A percentile compares a stretch with the other conserved stretches of the same genome.
Conservation (phyloP, 208 protist species). For the Novymonas esmeraldas region DNA sequence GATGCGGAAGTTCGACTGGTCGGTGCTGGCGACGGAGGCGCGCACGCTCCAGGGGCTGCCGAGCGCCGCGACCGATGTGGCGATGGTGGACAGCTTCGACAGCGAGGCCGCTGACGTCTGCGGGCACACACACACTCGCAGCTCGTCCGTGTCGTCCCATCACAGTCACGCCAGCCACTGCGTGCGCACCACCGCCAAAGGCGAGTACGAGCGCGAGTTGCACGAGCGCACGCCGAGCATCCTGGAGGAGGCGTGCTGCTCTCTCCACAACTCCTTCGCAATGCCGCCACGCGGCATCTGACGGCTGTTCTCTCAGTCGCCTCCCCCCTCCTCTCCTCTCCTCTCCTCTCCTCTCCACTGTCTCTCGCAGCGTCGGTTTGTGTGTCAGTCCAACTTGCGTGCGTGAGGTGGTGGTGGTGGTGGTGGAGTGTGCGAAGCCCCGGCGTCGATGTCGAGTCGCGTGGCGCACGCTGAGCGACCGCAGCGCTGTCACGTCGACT, state of each 20-base stretch:
- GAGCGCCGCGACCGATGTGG: slow-evolving; percentile 27
- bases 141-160: slow-evolving; percentile 10
- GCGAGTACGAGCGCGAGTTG: slow-evolving; percentile 22
- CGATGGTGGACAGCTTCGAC: slow-evolving; percentile 4
- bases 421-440: too few species aligned
- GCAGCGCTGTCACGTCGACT: too few species aligned
- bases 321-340: too few species aligned
- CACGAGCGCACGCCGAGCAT: slow-evolving; percentile 33
- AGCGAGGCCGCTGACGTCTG: neutral
- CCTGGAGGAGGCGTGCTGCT: slow-evolving; percentile 32
- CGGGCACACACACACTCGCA: slow-evolving; percentile 12
- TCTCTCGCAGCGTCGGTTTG: too few species aligned
- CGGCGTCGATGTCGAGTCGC: too few species aligned
- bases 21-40: slow-evolving; percentile 43
- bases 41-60: neutral
- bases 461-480: too few species aligned
- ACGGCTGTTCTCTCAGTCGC: too few species aligned
- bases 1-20: slow-evolving; percentile 64
- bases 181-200: neutral
- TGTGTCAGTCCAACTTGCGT: too few species aligned
- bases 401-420: too few species aligned
- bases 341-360: too few species aligned
- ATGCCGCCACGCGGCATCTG: too few species aligned
- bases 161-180: slow-evolving; percentile 1
- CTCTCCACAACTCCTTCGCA: slow-evolving; percentile 26